Conservation (phyloP, 78 protist species). For the Dictyostelium firmibasis region DNA sequence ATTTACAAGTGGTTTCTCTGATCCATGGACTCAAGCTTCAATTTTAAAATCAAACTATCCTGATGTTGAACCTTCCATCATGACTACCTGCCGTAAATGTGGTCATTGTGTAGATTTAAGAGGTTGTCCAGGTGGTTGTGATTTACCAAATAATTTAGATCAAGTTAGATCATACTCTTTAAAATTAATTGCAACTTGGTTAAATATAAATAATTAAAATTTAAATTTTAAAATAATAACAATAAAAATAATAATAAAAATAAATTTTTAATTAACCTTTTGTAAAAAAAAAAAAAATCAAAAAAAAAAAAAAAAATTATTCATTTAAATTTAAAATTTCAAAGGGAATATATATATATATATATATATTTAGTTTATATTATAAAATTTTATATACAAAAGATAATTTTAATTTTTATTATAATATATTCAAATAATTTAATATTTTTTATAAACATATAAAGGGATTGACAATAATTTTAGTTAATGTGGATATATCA, state of each 20-base stretch:
- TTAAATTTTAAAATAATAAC: no score
- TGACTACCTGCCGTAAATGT: conserved; percentile 17
- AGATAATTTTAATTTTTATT: no score
- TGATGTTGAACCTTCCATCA: conserved; percentile 14
- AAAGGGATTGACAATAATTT: no score
- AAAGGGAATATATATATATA: no score
- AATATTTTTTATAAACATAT: background rate
- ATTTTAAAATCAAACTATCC: background rate
- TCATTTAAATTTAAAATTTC: no score
- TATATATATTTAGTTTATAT: no score
- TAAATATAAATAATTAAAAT: background rate
- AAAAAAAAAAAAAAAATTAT: no score
- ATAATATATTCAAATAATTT: no score
- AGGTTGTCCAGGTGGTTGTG: conserved; percentile 74
- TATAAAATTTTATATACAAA: no score
- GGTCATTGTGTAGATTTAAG: conserved; percentile 72
- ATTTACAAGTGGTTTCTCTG: conserved; percentile 13
- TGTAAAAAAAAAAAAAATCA: no score
- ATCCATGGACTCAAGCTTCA: conserved; percentile 74
- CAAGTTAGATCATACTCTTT: conserved; percentile 34
- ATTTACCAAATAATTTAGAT: conserved; percentile 38
- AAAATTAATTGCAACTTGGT: conserved; percentile 9
- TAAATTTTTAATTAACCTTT: background rate
- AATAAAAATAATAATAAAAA: background rate
- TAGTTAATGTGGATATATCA: no score